Base-by-base conservation (phyloP, 345 rosid genomes). In the Eucalyptus caleyi region DNA sequence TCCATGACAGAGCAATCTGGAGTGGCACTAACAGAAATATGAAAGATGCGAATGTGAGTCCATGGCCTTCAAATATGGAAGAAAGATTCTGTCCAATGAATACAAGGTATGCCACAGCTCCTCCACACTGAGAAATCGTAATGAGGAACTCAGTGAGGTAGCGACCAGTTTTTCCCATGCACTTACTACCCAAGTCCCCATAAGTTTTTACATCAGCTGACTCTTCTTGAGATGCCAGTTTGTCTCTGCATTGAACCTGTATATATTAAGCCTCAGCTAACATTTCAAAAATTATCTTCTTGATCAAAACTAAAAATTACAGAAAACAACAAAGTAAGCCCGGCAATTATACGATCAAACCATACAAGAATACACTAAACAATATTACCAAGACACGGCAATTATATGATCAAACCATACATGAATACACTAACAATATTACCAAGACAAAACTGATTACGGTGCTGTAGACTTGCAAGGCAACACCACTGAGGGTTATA, bases 71-170 rank as follows among this genome's bases (percentile, higher is more conserved):
- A 92, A 96, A 94, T 86, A 96, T 87, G 24, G 97, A 96, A 88
- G 96, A 94, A 44, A 98, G 91, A 89, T 96, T 98, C 90, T 96
- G 95, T 34, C 99, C 98, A 47, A 98, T 97, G 93, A 98, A 98
- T 32, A 96, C 94, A 82, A 98, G 90, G 92, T 98, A 98, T 3
- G 99, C 98, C 88, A 96, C 96, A 24, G 95, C 91, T 45, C 98
- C 99, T 91, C 99, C 99, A 89, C 98, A 96, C 19, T 97, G 98
- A 86, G 99, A 91, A n/a, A 93, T 49, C 89, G 94, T 93, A 40
- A 98, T 94, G 62, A 98, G 97, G n/a, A 89, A 89, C 89, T 98
- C 99, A 26, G 99, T 95, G 34, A 96, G 50, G 90, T 88, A 95
- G 49, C 99, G 95, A 32, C 99, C 99, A 34, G 93, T 50, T n/a